Evolutionary conservation across 2,329 filamentous ascomycete species (phyloP).

Genomic region (Teratosphaeria viscida): DNA sequence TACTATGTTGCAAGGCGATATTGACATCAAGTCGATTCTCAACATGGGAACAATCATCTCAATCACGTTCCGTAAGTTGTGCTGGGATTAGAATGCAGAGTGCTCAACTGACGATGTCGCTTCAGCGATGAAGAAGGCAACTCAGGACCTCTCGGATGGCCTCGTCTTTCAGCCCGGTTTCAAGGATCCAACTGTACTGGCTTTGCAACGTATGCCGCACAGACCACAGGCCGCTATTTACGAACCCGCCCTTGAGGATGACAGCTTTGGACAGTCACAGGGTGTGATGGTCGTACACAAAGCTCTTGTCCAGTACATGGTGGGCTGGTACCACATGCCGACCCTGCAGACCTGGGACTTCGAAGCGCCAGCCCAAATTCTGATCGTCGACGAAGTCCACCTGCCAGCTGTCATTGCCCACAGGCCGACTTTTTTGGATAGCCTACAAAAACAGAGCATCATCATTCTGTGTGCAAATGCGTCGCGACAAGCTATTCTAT

Average conservation of each 20-base stretch:
- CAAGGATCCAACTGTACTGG: constrained; percentile 32
- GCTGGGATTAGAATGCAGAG: constrained; percentile 19
- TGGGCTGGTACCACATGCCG: constrained; percentile 14
- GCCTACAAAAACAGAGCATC: constrained; percentile 13
- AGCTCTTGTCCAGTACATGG: constrained; percentile 13
- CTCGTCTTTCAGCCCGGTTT: not conserved
- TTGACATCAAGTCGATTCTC: constrained; percentile 37
- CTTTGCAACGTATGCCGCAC: constrained; percentile 33
- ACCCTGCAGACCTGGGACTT: constrained; percentile 15
- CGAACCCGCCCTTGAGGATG: constrained; percentile 11
- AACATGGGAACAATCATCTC: constrained; percentile 15
- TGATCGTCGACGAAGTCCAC: constrained; percentile 17
- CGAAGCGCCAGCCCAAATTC: constrained; percentile 9
- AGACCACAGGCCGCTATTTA: constrained; percentile 15
- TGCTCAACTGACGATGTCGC: constrained; percentile 36
- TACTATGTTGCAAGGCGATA: constrained; percentile 48
- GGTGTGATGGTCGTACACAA: constrained; percentile 12
- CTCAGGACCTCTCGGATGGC: not conserved
- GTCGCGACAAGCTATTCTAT: constrained; percentile 13
- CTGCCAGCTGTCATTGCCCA: constrained; percentile 10
- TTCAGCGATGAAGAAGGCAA: constrained; percentile 36
- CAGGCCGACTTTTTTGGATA: constrained; percentile 8
- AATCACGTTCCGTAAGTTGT: constrained; percentile 21
- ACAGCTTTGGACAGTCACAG: constrained; percentile 12
- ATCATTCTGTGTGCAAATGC: constrained; percentile 26